These are phyloP conservation scores for Massospora cicadina DNA, from an alignment of 371 early-diverging fungal species.

Conservation along the genomic window DNA sequence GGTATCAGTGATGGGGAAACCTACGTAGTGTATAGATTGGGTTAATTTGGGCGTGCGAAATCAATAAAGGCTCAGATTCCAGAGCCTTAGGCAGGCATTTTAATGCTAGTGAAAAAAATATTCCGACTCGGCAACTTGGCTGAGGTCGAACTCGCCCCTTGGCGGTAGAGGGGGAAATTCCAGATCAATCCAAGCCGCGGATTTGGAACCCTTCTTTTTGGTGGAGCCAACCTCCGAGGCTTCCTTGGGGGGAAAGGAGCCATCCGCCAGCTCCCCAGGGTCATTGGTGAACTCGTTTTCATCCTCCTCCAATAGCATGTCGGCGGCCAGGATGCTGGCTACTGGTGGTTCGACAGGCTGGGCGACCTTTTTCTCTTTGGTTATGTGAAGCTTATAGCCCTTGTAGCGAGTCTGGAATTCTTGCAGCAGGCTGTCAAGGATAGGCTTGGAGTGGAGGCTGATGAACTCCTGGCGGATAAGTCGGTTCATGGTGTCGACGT, in stretches of 20 bases:
- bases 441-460: constrained; percentile 57
- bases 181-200: constrained; percentile 40
- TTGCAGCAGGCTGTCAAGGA: constrained; percentile 62
- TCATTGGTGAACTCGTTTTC: not conserved
- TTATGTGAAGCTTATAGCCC: constrained; percentile 44
- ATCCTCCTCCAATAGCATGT: not conserved
- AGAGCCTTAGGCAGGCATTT: too few species aligned
- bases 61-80: too few species aligned
- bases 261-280: not conserved
- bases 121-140: constrained; percentile 50
- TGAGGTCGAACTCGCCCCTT: constrained; percentile 71
- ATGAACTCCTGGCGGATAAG: constrained; percentile 85
- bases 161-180: constrained; percentile 56
- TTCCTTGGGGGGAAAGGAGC: constrained; percentile 13
- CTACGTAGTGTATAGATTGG: too few species aligned
- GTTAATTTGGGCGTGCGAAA: too few species aligned
- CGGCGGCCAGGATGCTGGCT: constrained; percentile 3
- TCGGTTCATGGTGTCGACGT: constrained; percentile 69
- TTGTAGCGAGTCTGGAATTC: constrained; percentile 76
- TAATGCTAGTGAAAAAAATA: constrained; percentile 88
- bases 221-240: constrained; percentile 17
- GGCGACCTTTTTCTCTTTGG: constrained; percentile 20
- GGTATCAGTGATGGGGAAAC: too few species aligned
- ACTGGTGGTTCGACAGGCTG: too few species aligned
- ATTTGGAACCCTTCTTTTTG: not conserved